Base-by-base conservation (phyloP, 2,329 filamentous ascomycete species). In the Chaetomium olivaceum region DNA sequence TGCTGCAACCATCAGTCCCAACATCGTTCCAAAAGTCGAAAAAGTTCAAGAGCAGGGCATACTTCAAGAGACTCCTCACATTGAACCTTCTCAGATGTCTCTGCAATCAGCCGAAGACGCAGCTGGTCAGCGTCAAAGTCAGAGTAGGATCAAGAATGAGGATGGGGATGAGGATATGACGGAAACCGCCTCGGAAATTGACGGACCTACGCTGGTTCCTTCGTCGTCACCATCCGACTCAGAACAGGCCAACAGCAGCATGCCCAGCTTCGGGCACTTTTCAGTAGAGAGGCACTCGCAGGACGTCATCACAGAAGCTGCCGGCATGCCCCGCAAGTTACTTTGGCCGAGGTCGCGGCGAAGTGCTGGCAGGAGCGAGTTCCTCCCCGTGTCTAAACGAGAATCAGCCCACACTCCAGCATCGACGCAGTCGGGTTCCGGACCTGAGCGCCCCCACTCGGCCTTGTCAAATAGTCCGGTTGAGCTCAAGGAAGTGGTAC, bases 331-430 rank as follows among this genome's bases (percentile, higher is more conserved):
- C 25, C 65, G 68, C n/a, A 68, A 59, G 46, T 60, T 72, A 19
- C 69, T 72, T 7, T 72, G 71, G 71, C 69, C 71, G 9, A 70
- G 62, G 25, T 21, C 59, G 25, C 61, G 58, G 19, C 57, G 43
- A 12, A 60, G 48, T 23, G 8, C 36, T 27, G 50, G 58, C 21
- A 29, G 33, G 2, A 19, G 39, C 39, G 50, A 50, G 3, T 25
- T 31, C 4, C 50, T 50, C n/a, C 39, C 48, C 19, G 14, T 56
- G 23, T 55, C 57, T 25, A 48, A 50, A 4, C 12, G 55, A 5
- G 55, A 21, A 23, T 31, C 64, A 8, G 12, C 58, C 2, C 52
- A n/a, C 19, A 31, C 51, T 7, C 43, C 43, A 16, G 36, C 4
- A 8, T 50, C 54, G 8, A 19, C 2, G 3, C 39, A 39, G 12